Base-by-base conservation (phyloP, 2,329 filamentous ascomycete species). In the Periconia sp. region DNA sequence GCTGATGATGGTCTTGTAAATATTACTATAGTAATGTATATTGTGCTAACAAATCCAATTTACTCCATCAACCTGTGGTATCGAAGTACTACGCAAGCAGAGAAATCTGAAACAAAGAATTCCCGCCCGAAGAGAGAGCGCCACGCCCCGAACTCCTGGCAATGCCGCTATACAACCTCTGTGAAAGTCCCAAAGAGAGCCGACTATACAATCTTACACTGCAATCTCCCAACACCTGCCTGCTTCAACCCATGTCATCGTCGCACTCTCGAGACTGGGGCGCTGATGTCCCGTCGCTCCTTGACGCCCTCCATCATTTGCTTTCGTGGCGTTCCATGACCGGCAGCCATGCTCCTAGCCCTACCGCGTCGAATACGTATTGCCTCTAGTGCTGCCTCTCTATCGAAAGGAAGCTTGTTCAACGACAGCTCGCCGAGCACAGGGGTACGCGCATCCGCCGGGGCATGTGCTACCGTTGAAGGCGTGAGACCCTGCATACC, bases 341-440 rank as follows among this genome's bases (percentile, higher is more conserved):
- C 83, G 38, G 83, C 78, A 4, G 84, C 83, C 43, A 86, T 81
- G 65, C 85, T 89, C 54, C 83, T 79, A 43, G 88, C 86, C 32
- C 88, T 76, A 5, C 86, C 87, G 39, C 88, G 75, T 19, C 88
- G 78, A 70, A 89, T 85, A 39, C 84, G 79, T 54, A 92, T 92
- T 64, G 86, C 83, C 41, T 86, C 86, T 12, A 92, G 78, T 3
- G 88, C 88, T 67, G 90, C 79, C 66, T 90, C 88, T 40, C 88
- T 79, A 40, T 78, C 75, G 41, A 78, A 57, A 12, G 63, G 66
- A 9, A 68, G 55, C 33, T 62, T 62, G 46, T 68, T 71, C 45
- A 65, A 35, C 2, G 52, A 56, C 22, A 68, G 41, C 40, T 68
- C 63, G n/a, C 61, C 62, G 7, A 70, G 44, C 3, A 61, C 59